phyloP scores from a whole-genome alignment of 495 filamentous ascomycete genomes.

The Lasiosphaeris hirsuta region DNA sequence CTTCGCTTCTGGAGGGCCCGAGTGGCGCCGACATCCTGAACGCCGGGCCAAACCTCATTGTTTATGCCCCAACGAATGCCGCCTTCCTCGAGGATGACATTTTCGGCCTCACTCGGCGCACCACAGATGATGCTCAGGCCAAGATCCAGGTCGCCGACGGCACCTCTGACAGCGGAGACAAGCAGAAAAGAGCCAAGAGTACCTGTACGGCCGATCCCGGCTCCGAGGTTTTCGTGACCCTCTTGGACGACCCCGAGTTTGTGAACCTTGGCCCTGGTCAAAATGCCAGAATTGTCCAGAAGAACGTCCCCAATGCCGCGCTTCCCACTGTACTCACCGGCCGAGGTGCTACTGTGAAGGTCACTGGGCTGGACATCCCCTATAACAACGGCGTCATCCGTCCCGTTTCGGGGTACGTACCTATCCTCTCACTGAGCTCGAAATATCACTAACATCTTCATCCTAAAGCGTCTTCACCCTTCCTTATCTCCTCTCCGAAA shows the following conservation, averaged over 20 bases:
- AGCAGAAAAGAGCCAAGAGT: too few relatives aligned
- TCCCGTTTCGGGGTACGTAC: conserved; percentile 2
- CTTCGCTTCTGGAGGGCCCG: background rate
- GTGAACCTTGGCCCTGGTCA: conserved; percentile 7
- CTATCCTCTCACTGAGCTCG: too few relatives aligned
- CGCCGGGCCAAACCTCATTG: background rate
- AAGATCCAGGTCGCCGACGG: background rate
- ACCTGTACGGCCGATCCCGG: conserved; percentile 2
- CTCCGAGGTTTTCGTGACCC: background rate
- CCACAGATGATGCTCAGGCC: background rate
- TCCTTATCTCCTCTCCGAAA: conserved; percentile 1
- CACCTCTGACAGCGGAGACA: background rate
- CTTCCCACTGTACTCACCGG: conserved; percentile 8
- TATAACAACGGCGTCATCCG: conserved; percentile 11
- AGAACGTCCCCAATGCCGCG: conserved; percentile 8
- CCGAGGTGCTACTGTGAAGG: conserved; percentile 4
- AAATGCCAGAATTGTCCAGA: conserved; percentile 13
- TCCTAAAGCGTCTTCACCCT: too few relatives aligned
- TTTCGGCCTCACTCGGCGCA: background rate
- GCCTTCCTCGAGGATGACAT: background rate
- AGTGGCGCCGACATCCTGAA: background rate
- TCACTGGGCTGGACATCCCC: conserved; percentile 10
- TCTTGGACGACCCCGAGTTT: conserved; percentile 6
- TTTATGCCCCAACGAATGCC: conserved; percentile 8
- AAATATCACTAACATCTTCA: too few relatives aligned